phyloP scores from a whole-genome alignment of 345 rosid species.

The Raphanus raphanistrum region DNA sequence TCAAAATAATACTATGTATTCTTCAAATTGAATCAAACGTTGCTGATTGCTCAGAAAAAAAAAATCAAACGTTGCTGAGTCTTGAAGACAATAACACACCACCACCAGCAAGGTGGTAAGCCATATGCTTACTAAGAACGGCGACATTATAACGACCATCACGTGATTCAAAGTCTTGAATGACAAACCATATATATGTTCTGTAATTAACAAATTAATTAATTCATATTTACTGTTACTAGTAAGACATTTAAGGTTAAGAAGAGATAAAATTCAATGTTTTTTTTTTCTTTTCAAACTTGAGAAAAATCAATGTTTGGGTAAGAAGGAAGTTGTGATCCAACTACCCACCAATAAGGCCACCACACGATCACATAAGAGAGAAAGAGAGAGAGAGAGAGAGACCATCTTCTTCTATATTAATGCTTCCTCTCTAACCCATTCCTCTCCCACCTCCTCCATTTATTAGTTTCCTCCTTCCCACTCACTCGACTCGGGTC shows the following conservation, averaged over 20 bases:
- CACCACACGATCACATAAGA: conserved; percentile 20
- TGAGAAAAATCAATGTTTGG: conserved; percentile 3
- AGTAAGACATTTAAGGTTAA: neutral
- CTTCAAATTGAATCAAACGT: neutral
- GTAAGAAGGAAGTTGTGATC: conserved; percentile 34
- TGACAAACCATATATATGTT: neutral
- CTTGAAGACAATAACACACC: conserved; percentile 28
- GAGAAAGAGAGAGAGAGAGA: neutral
- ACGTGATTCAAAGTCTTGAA: neutral
- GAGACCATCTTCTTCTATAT: conserved; percentile 22
- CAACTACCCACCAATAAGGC: conserved; percentile 45
- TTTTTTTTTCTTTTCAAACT: no score
- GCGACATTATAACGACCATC: conserved; percentile 24
- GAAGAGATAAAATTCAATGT: neutral
- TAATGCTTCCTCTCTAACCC: conserved; percentile 6
- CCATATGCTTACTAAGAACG: neutral
- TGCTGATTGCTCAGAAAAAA: neutral
- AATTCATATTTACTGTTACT: conserved; percentile 3
- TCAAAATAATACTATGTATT: neutral
- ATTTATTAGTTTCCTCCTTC: neutral
- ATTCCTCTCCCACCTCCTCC: neutral
- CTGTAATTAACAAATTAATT: neutral
- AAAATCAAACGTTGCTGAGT: conserved; percentile 17
- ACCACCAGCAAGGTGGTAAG: conserved; percentile 8
- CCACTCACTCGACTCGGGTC: conserved; percentile 17